Percentiles rank a stretch among this genome's conserved stretches.
Evolutionary conservation across 495 filamentous ascomycete genomes (phyloP).

Genomic region (Hypoxylon rickii): DNA sequence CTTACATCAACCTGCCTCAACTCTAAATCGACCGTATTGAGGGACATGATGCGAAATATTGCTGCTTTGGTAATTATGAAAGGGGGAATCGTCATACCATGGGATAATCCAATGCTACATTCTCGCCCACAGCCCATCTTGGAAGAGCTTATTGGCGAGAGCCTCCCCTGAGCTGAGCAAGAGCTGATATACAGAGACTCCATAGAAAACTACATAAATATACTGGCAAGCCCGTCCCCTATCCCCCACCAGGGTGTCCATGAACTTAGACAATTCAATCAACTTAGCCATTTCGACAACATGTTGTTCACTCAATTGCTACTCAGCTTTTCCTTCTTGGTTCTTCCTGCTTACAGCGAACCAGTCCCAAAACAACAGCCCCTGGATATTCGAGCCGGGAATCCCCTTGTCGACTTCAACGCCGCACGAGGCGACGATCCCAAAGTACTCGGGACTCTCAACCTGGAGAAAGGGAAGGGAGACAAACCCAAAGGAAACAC

Average conservation of each 20-base stretch:
- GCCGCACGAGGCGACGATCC: slow-evolving; percentile 23
- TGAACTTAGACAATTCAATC: neutral
- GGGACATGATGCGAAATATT: too few relatives aligned
- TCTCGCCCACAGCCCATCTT: too few relatives aligned
- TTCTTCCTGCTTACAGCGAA: slow-evolving; percentile 5
- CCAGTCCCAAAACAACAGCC: slow-evolving; percentile 5
- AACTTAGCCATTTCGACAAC: neutral
- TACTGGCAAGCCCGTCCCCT: neutral
- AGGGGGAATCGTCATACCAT: too few relatives aligned
- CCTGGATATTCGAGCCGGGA: neutral
- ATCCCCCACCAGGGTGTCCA: neutral
- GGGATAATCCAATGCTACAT: too few relatives aligned
- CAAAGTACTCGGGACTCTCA: slow-evolving; percentile 22
- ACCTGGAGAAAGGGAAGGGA: slow-evolving; percentile 18
- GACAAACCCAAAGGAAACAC: slow-evolving; percentile 16
- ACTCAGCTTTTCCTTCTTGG: neutral
- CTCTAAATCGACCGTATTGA: too few relatives aligned
- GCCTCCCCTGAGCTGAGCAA: too few relatives aligned
- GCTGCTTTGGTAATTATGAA: too few relatives aligned
- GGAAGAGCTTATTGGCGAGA: too few relatives aligned
- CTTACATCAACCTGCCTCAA: too few relatives aligned
- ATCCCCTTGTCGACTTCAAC: slow-evolving; percentile 21
- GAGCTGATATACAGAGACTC: neutral
- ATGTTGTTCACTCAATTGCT: slow-evolving; percentile 12
- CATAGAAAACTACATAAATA: slow-evolving; percentile 7